A percentile compares a stretch with the other conserved stretches of the same genome.
These are phyloP conservation scores for Calonectria hawksworthii DNA, from an alignment of 2,329 filamentous ascomycete species.

Conservation along the genomic window DNA sequence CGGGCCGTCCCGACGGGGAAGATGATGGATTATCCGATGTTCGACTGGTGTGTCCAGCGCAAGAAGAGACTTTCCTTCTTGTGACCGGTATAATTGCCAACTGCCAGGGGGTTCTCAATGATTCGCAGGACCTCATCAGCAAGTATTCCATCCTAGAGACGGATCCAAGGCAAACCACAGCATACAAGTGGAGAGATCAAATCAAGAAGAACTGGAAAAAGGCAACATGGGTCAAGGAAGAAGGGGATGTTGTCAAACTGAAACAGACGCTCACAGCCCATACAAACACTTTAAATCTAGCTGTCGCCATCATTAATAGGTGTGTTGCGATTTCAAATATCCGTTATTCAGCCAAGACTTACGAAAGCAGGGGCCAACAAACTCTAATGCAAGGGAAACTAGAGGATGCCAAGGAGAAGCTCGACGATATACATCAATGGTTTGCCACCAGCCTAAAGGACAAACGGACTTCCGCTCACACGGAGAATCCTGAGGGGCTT, in stretches of 20 bases:
- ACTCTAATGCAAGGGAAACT: background rate
- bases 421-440: background rate
- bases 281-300: background rate
- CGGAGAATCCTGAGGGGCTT: background rate
- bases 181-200: background rate
- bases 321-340: background rate
- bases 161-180: too few relatives aligned
- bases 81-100: background rate
- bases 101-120: background rate
- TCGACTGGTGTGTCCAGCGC: background rate
- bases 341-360: background rate
- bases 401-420: background rate
- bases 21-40: background rate
- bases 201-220: background rate
- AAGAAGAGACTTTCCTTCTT: background rate
- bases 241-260: background rate
- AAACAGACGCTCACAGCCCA: background rate
- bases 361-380: background rate
- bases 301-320: background rate
- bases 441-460: background rate
- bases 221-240: background rate
- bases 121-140: background rate
- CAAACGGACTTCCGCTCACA: background rate
- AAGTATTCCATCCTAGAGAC: background rate
- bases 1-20: background rate